Percentiles rank a stretch among this genome's conserved stretches.
These are phyloP conservation scores for Endocarpon pusillum DNA, from an alignment of 495 filamentous ascomycete genomes.

Conservation along the genomic window DNA sequence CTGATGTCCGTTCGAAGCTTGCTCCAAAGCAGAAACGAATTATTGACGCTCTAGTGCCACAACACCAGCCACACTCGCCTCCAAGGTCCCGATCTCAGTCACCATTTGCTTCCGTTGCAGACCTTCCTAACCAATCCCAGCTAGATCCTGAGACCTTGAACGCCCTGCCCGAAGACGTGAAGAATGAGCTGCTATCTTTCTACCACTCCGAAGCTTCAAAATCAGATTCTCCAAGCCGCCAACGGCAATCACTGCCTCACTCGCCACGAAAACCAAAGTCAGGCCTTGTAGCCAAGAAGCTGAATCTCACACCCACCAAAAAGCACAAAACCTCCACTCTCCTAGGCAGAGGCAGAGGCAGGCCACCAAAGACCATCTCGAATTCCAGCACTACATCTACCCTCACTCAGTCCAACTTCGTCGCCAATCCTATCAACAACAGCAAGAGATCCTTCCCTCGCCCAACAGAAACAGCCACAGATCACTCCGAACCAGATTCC, in stretches of 20 bases:
- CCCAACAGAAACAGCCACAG: too few relatives aligned
- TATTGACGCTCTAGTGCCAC: slow-evolving; percentile 7
- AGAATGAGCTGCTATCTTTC: slow-evolving; percentile 57
- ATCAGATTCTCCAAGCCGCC: slow-evolving; percentile 20
- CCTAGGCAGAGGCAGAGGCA: slow-evolving; percentile 32
- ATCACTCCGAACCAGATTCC: too few relatives aligned
- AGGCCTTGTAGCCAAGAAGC: slow-evolving; percentile 26
- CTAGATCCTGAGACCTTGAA: slow-evolving; percentile 58
- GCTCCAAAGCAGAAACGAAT: slow-evolving; percentile 29
- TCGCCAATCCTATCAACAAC: slow-evolving; percentile 13
- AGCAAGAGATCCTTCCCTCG: slow-evolving; percentile 6
- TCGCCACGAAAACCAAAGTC: slow-evolving; percentile 14
- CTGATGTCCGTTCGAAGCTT: slow-evolving; percentile 63
- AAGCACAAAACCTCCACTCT: slow-evolving; percentile 32
- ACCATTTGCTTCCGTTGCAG: slow-evolving; percentile 6
- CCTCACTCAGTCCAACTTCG: slow-evolving; percentile 51
- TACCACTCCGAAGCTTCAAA: slow-evolving; percentile 29
- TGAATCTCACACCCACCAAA: slow-evolving; percentile 35
- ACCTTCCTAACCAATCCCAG: slow-evolving; percentile 35
- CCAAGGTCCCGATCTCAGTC: slow-evolving; percentile 15
- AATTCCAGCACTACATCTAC: slow-evolving; percentile 20
- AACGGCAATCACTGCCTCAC: slow-evolving; percentile 37
- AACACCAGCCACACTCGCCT: slow-evolving; percentile 15
- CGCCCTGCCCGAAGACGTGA: slow-evolving; percentile 67
- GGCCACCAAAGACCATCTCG: slow-evolving; percentile 27